Base-by-base conservation (phyloP, 164 flowering plant species). In the Sextonia rubra region DNA sequence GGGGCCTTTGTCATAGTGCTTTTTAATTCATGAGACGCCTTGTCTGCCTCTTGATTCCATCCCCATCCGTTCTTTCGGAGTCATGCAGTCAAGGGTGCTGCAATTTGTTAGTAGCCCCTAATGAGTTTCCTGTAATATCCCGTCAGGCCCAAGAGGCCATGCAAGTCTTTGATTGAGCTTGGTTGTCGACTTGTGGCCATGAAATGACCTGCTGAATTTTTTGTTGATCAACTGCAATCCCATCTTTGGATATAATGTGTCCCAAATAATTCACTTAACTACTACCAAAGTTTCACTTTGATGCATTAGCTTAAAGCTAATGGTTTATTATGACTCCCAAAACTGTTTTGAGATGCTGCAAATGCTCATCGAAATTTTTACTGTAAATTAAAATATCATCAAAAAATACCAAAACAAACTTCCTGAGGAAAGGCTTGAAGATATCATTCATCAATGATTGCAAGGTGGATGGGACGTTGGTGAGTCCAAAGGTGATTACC, bases 401-500 rank as follows among this genome's bases (percentile, higher is more conserved):
- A 69, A 48, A 68, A 25, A 68, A 68, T 3, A 6, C 0, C 0
- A 69, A 23, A 17, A 69, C 9, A 26, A 69, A 69, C 23, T 25
- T 69, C 1, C 25, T 15, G 2, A 47, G 9, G 18, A 14, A 37
- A 3, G 23, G 52, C 18, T 8, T 18, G 47, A 68, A 68, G 23
- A 68, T 26, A 11, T 44, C 12, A 37, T 68, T 68, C 70, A 68
- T 68, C 15, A 68, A 37, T 4, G 12, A 15, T 69, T 49, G 58
- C 0, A 47, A 69, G 3, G 71, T 49, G 0, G 29, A 47, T 11
- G 58, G 71, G 3, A 60, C 60, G n/a, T 69, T 23, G 1, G 71
- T 69, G 8, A 69, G 61, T 20, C 71, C 17, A 14, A 69, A 69
- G 3, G 71, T 26, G 32, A 69, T 69, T 2, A 69, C 71, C 18